Evolutionary conservation across 345 rosid genomes (phyloP), one percentile per base, ranked within the genome.

Genomic region (Citrus inodora): DNA sequence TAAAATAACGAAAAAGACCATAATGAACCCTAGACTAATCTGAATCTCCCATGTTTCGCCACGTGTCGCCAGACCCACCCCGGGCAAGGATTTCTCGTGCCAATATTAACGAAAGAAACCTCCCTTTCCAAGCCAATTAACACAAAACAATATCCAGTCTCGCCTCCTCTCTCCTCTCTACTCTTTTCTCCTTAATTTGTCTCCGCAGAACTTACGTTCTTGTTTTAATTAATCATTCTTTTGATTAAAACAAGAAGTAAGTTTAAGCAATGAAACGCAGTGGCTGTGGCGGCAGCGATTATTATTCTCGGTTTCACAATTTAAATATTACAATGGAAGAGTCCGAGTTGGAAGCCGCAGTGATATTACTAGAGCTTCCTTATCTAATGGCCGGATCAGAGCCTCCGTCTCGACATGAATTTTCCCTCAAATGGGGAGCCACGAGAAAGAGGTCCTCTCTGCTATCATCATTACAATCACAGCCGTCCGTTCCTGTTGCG

Each of bases 1-100:
- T 4, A 17, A 51, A 53, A 11, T 11, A 46, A 17, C 35, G 22
- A 1, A 37, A 78, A 72, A 61, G 70, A n/a, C 14, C 67, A 70
- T 76, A 82, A 85, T 79, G 79, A 85, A 85, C 85, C 87, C 87
- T 85, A 85, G 72, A 30, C 62, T 22, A 33, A 33, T 53, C 32
- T 17, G 78, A 30, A 28, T 58, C 77, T 35, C 62, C 46, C 63
- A 32, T 14, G 4, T 0, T 3, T 63, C 6, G 83, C 80, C 87
- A 82, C 87, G 84, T 82, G 85, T 78, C 83, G 10, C 14, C 19
- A 33, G 61, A 32, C 56, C 32, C 80, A 69, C 8, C 75, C 71
- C 22, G 51, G n/a, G 71, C 80, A 53, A 65, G 68, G 76, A 73
- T 75, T 80, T 80, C 67, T 71, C 14, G 21, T 42, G 71, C 42